Base-by-base conservation (phyloP, 768 basidiomycete species). In the Paxillus involutus region DNA sequence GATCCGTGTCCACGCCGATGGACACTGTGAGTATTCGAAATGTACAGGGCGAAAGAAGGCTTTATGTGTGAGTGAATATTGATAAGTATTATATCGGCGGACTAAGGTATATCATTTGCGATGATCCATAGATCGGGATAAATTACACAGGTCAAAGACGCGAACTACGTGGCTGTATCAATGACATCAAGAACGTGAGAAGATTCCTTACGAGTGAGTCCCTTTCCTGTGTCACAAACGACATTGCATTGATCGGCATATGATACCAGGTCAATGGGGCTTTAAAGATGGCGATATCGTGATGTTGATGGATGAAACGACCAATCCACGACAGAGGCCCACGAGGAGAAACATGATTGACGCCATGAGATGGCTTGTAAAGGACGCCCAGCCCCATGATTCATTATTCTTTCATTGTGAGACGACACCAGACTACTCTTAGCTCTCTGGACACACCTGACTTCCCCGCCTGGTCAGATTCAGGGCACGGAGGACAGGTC, bases 401-500 rank as follows among this genome's bases (percentile, higher is more conserved):
- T 84, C 89, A 2, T 71, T 91, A 3, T 90, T 91, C 66, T 85
- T 91, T 61, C 90, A 91, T 58, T 91, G 85, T 72, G 52, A 52
- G 71, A 42, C 17, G 37, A 40, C 24, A 4, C 33, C 16, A 33
- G 42, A 17, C 6, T 19, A 36, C 12, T 6, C 13, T 40, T 10
- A 29, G 30, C 17, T 39, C 7, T 17, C 10, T 30, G 13, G 6
- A 1, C 33, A 6, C 3, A 50, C 24, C 24, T 17, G 33, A 41
- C 37, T 14, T 53, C 11, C 10, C 12, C 11, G 13, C 41, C 44
- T n/a, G 9, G 51, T 24, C 52, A 90, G 89, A 92, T 71, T 96
- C 94, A 1, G 96, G 95, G 0, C 95, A 98, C 62, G 96, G 97
- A n/a, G 96, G 94, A 10, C 94, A 95, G 65, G 85, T 87, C 3